Evolutionary conservation across 2,329 filamentous ascomycete species (phyloP).

Genomic region (Thielaviopsis punctulata): DNA sequence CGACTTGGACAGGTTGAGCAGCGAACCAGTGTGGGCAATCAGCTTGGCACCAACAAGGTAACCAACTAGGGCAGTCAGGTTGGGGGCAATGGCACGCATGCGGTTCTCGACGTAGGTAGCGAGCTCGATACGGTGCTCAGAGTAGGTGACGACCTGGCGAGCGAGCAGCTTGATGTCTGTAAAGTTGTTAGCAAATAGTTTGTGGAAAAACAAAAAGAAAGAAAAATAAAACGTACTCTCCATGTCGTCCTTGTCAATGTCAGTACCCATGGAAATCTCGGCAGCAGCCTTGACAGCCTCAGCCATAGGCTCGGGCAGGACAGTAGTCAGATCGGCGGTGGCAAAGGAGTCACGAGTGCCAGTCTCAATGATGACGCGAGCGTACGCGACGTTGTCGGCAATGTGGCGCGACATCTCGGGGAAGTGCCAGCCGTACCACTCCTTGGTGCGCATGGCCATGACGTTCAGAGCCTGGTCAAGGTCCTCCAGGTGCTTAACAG

Average conservation of each 20-base stretch:
- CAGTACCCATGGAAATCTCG: conserved; percentile 95
- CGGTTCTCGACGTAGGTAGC: conserved; percentile 77
- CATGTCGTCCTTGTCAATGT: conserved; percentile 83
- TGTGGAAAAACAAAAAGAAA: background rate
- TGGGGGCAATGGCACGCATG: conserved; percentile 94
- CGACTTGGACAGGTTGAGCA: conserved; percentile 88
- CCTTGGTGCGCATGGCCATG: conserved; percentile 97
- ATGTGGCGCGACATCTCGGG: conserved; percentile 94
- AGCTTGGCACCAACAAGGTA: conserved; percentile 87
- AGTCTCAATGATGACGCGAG: conserved; percentile 71
- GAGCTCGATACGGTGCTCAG: conserved; percentile 76
- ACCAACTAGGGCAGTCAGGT: conserved; percentile 82
- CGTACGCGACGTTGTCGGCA: conserved; percentile 91
- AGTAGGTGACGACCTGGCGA: conserved; percentile 82
- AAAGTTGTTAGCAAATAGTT: background rate
- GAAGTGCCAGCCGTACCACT: conserved; percentile 99
- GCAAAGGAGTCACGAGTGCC: conserved; percentile 73
- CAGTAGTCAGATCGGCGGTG: conserved; percentile 64
- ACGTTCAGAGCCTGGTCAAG: conserved; percentile 98
- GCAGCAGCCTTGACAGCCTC: conserved; percentile 79
- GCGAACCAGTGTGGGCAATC: conserved; percentile 84
- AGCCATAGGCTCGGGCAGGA: conserved; percentile 92
- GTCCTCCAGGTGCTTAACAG: conserved; percentile 83
- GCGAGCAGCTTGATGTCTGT: conserved; percentile 67
- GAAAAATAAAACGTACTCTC: conserved; percentile 31